Evolutionary conservation across 305 asterid species (phyloP).

Genomic region (Fraxinus latifolia): DNA sequence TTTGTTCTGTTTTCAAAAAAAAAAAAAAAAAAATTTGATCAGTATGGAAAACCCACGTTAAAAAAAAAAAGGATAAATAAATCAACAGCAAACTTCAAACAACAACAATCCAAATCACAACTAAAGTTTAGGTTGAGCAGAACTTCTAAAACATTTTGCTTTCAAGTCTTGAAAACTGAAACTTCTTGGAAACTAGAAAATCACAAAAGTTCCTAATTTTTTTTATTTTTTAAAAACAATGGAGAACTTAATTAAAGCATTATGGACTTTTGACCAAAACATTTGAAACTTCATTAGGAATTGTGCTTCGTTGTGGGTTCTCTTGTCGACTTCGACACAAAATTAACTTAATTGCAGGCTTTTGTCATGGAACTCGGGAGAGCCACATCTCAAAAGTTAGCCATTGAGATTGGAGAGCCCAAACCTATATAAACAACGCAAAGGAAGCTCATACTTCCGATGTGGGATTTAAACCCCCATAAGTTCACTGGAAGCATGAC

Average conservation of each 20-base stretch:
- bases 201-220: neutral
- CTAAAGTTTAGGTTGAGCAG: neutral
- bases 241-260: neutral
- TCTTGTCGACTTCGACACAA: neutral
- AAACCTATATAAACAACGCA: neutral
- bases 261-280: neutral
- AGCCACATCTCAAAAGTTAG: neutral
- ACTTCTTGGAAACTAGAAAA: neutral
- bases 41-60: neutral
- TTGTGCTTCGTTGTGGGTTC: neutral
- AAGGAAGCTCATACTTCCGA: neutral
- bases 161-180: neutral
- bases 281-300: neutral
- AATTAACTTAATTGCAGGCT: neutral
- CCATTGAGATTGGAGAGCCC: neutral
- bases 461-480: neutral
- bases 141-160: neutral
- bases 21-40: neutral
- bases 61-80: neutral
- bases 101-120: neutral
- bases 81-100: neutral
- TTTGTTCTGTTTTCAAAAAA: slow-evolving; percentile 47
- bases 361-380: neutral
- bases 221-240: neutral
- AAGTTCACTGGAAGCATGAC: neutral